Evolutionary conservation across 352 stramenopile genomes (phyloP).

Genomic region (Pythium sp.): DNA sequence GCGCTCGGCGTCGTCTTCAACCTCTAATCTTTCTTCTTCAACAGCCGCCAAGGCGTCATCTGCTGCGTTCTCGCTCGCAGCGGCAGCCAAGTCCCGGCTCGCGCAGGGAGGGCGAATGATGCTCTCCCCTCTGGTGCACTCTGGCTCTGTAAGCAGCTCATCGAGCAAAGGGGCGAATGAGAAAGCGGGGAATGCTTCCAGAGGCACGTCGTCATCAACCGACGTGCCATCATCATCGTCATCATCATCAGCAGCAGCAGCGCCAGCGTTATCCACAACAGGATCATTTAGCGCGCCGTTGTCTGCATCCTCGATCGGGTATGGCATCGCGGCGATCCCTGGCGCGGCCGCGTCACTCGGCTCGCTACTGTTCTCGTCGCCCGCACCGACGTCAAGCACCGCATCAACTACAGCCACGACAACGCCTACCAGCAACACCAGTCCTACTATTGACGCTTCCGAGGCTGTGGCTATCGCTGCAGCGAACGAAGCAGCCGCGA

Average conservation of each 20-base stretch:
- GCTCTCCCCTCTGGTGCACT: conserved; percentile 40
- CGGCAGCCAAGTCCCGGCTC: conserved; percentile 46
- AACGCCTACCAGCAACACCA: neutral
- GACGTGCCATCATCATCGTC: neutral
- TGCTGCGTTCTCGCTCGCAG: conserved; percentile 51
- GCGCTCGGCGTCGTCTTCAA: conserved; percentile 7
- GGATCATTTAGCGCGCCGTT: conserved; percentile 27
- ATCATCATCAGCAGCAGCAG: conserved; percentile 18
- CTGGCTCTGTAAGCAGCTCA: conserved; percentile 12
- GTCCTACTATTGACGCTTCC: conserved; percentile 14
- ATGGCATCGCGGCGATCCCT: conserved; percentile 28
- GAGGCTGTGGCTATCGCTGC: conserved; percentile 12
- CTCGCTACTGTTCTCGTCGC: conserved; percentile 38
- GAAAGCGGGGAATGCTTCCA: neutral
- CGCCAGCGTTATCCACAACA: neutral
- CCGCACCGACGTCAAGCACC: conserved; percentile 21
- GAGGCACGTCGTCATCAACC: neutral
- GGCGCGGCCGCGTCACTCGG: conserved; percentile 29
- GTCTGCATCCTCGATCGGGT: conserved; percentile 10
- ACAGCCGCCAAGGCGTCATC: conserved; percentile 38
- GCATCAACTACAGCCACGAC: conserved; percentile 11
- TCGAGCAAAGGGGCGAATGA: conserved; percentile 5
- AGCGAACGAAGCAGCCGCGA: conserved; percentile 11
- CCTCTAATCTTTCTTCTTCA: conserved; percentile 16
- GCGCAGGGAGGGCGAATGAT: conserved; percentile 49